Evolutionary conservation across 306 rosid genomes (phyloP).

Genomic region (Casuarina glauca): DNA sequence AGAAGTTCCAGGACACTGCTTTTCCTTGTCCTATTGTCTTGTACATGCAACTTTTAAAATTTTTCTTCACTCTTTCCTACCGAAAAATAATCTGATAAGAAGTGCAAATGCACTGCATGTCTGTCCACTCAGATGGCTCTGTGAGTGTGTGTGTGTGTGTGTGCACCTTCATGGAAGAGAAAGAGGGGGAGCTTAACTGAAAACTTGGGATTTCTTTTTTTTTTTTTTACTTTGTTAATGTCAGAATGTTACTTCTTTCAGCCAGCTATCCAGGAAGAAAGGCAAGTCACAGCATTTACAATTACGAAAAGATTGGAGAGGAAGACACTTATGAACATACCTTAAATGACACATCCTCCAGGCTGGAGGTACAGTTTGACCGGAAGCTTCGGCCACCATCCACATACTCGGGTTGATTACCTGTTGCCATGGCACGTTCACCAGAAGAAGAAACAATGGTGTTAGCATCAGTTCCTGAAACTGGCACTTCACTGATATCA

Average conservation of each 20-base stretch:
- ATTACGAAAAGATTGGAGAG: background rate
- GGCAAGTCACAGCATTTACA: conserved; percentile 15
- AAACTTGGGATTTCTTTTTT: background rate
- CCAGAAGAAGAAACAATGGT: conserved; percentile 37
- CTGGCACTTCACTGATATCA: conserved; percentile 34
- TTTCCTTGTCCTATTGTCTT: background rate
- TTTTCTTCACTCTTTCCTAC: background rate
- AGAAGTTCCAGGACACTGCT: background rate
- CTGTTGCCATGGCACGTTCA: conserved; percentile 39
- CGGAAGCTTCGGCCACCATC: conserved; percentile 34
- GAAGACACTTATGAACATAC: conserved; percentile 39
- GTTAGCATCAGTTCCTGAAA: conserved; percentile 40
- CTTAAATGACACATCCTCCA: conserved; percentile 60
- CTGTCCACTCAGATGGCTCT: no score
- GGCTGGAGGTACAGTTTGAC: conserved; percentile 41
- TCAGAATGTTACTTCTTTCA: conserved; percentile 6
- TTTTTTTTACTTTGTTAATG: background rate
- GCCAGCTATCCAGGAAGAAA: conserved; percentile 5
- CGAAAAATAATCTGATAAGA: background rate
- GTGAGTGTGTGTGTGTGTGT: background rate
- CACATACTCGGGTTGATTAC: conserved; percentile 42
- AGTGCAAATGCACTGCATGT: background rate
- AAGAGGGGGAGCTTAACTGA: background rate
- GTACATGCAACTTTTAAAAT: background rate
- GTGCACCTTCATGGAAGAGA: background rate